These are phyloP conservation scores for Apiospora sp. DNA, from an alignment of 2,329 filamentous ascomycete species.

Conservation along the genomic window DNA sequence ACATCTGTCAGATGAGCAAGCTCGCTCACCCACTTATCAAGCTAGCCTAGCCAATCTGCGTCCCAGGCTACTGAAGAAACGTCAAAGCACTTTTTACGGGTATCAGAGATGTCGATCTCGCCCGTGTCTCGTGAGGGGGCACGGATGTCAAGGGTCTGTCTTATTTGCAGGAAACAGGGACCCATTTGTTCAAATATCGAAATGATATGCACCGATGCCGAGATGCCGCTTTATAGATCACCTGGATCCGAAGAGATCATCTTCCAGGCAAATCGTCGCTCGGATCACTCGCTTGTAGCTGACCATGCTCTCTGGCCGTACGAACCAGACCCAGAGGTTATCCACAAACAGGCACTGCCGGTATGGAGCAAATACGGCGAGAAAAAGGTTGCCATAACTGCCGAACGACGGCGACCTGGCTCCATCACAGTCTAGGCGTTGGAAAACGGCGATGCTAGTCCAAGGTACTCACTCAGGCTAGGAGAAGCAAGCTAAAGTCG, in stretches of 20 bases:
- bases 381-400: background rate
- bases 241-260: too few relatives aligned
- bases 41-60: background rate
- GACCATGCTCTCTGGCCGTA: too few relatives aligned
- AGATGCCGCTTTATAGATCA: background rate
- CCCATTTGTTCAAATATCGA: background rate
- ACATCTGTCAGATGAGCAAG: background rate
- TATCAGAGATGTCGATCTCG: background rate
- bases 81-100: background rate
- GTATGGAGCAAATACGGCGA: background rate
- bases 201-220: background rate
- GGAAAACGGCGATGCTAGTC: background rate
- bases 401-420: background rate
- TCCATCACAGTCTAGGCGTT: background rate
- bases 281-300: background rate
- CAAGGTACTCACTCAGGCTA: background rate
- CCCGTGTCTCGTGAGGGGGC: background rate
- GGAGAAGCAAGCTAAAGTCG: background rate
- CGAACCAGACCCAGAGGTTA: too few relatives aligned
- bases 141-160: background rate
- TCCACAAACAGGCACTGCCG: background rate
- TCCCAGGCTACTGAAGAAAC: background rate
- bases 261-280: too few relatives aligned
- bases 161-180: too few relatives aligned
- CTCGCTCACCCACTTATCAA: background rate